Evolutionary conservation across 2,329 filamentous ascomycete species (phyloP).

Genomic region (Hymenoscyphus repandus): DNA sequence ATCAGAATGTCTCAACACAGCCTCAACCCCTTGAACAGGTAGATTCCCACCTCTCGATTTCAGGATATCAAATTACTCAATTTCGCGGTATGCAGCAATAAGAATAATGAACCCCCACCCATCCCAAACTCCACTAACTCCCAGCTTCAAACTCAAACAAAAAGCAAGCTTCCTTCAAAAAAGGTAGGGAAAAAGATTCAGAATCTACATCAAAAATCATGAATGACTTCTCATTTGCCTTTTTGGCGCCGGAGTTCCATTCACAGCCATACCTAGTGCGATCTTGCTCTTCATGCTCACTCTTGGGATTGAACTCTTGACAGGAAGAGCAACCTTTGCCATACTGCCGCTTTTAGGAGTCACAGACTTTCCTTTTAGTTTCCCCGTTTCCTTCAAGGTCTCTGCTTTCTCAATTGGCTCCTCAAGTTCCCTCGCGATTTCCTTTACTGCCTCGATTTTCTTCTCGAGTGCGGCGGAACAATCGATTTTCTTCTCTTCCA

Average conservation of each 20-base stretch:
- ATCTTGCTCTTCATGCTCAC: constrained; percentile 27
- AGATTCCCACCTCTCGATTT: neutral
- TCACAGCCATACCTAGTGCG: constrained; percentile 26
- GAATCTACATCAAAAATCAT: neutral
- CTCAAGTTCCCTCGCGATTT: neutral
- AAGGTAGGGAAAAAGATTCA: neutral
- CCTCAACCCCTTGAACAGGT: neutral
- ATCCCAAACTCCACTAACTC: neutral
- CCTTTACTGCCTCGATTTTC: neutral
- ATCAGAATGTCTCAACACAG: neutral
- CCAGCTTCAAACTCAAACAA: neutral
- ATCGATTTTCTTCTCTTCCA: constrained; percentile 17
- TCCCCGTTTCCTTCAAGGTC: constrained; percentile 2
- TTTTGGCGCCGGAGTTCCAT: constrained; percentile 30
- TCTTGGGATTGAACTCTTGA: constrained; percentile 22
- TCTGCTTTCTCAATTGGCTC: constrained; percentile 5
- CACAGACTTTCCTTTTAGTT: constrained; percentile 17
- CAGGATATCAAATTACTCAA: neutral
- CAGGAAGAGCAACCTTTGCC: constrained; percentile 5
- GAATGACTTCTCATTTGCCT: constrained; percentile 18
- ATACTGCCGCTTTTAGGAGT: neutral
- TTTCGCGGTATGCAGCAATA: neutral
- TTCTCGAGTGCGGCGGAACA: neutral
- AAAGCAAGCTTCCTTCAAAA: neutral
- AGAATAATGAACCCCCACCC: neutral